These are phyloP conservation scores for Sphaerulina vaccinii DNA, from an alignment of 2,329 filamentous ascomycete genomes.

Conservation along the genomic window DNA sequence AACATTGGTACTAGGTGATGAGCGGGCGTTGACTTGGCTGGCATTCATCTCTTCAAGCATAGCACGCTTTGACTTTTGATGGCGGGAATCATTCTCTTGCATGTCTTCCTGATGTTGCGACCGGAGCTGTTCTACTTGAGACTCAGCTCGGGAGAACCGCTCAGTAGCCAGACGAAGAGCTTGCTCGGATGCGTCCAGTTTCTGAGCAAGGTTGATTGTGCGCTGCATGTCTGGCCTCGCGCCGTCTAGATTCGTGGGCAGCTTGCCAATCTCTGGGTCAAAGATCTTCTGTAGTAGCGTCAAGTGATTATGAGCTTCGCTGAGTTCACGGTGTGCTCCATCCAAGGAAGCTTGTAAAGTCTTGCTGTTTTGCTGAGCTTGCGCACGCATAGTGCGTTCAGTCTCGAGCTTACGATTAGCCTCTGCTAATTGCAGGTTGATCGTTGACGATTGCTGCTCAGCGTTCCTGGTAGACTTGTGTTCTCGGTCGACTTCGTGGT, in stretches of 20 bases:
- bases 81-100: slow-evolving; percentile 61
- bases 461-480: slow-evolving; percentile 86
- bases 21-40: slow-evolving; percentile 70
- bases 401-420: slow-evolving; percentile 86
- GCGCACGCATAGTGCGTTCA: slow-evolving; percentile 78
- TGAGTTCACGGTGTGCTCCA: slow-evolving; percentile 74
- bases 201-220: slow-evolving; percentile 74
- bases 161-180: slow-evolving; percentile 81
- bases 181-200: slow-evolving; percentile 84
- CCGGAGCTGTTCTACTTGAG: slow-evolving; percentile 75
- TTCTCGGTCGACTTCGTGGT: slow-evolving; percentile 85
- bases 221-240: slow-evolving; percentile 66
- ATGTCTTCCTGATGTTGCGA: slow-evolving; percentile 70
- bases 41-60: slow-evolving; percentile 84
- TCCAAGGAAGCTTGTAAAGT: slow-evolving; percentile 78
- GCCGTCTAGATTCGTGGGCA: slow-evolving; percentile 64
- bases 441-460: slow-evolving; percentile 79
- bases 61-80: slow-evolving; percentile 66
- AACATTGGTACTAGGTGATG: slow-evolving; percentile 68
- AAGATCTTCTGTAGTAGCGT: slow-evolving; percentile 82
- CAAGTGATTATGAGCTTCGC: slow-evolving; percentile 76
- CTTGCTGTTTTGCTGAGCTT: slow-evolving; percentile 81
- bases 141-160: slow-evolving; percentile 76
- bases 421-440: slow-evolving; percentile 81
- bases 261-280: slow-evolving; percentile 61